Conservation (phyloP, 139 green algal species). For the Picochlorum costavermella region DNA sequence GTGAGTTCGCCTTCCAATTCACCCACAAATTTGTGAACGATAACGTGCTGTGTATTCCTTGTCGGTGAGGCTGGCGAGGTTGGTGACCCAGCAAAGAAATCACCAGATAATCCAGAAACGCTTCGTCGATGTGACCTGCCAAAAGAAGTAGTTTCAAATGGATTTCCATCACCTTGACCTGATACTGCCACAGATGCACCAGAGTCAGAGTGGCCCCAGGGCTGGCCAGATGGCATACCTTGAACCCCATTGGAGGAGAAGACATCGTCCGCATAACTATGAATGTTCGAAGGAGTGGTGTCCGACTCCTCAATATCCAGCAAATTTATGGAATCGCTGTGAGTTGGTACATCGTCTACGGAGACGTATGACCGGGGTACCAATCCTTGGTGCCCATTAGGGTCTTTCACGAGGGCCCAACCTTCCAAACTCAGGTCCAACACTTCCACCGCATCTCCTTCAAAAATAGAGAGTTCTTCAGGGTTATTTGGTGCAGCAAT, state of each 20-base stretch:
- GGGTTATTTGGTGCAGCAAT: conserved; percentile 27
- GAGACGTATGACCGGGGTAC: conserved; percentile 26
- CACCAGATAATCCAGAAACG: neutral
- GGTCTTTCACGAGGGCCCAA: conserved; percentile 30
- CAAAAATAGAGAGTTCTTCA: conserved; percentile 35
- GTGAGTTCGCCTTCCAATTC: conserved; percentile 35
- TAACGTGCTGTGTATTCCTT: neutral
- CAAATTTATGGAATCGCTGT: too few species aligned
- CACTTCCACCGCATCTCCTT: conserved; percentile 30
- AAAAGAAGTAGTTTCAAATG: neutral
- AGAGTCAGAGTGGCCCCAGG: neutral
- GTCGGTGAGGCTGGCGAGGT: conserved; percentile 14
- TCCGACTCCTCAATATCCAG: too few species aligned
- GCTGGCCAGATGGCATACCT: neutral
- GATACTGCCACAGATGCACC: too few species aligned
- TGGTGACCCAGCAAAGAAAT: too few species aligned
- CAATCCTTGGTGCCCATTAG: conserved; percentile 20
- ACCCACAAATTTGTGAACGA: conserved; percentile 13
- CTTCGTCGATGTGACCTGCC: neutral
- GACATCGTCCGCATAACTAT: too few species aligned
- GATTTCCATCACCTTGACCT: neutral
- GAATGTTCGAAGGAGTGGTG: too few species aligned
- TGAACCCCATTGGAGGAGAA: neutral
- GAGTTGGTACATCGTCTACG: conserved; percentile 6
- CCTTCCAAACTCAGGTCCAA: conserved; percentile 24